Evolutionary conservation across 352 stramenopile species (phyloP), one percentile per base, ranked within the genome.

Genomic region (Bremia lactucae): DNA sequence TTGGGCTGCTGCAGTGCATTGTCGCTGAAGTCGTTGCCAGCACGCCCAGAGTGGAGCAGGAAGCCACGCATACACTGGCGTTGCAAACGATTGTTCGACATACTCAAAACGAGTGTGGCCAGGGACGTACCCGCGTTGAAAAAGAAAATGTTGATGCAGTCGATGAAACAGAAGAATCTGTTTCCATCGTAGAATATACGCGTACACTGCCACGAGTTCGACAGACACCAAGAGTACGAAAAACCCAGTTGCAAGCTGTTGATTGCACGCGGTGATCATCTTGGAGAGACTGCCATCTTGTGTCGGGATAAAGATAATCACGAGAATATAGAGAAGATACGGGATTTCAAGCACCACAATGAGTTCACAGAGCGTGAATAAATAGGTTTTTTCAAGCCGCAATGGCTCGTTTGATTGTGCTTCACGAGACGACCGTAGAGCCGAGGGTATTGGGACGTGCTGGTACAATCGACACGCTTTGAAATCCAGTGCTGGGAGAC

Each of bases 141-240:
- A 87, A 13, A 87, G 55, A 37, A 87, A 79, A 24, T 87, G 74
- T 35, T 85, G 72, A 42, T 87, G 78, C 52, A 90, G 52, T 25
- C 68, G 61, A 28, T 90, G 76, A 44, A 90, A 90, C 19, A 90
- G 55, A 15, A 81, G 55, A 43, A 90, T 85, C 44, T 90, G 78
- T 23, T 79, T 67, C 74, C 74, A 90, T 1, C 78, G 66, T 14
- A 87, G 55, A 13, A 68, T 37, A 39, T 85, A 90, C 2, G 68
- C 62, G 15, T 72, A 36, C 8, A 83, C 42, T 2, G 68, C 70
- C n/a, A 87, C 42, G 15, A 63, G 25, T 29, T 82, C 46, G 6
- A 78, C 61, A 15, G 21, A 21, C 0, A 85, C 13, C 10, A 85
- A 13, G 8, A 81, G 62, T 39, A 72, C 45, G 33, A 69, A 73